Base-by-base conservation (phyloP, 169 alveolate genomes). In the Plasmodium vivax region DNA sequence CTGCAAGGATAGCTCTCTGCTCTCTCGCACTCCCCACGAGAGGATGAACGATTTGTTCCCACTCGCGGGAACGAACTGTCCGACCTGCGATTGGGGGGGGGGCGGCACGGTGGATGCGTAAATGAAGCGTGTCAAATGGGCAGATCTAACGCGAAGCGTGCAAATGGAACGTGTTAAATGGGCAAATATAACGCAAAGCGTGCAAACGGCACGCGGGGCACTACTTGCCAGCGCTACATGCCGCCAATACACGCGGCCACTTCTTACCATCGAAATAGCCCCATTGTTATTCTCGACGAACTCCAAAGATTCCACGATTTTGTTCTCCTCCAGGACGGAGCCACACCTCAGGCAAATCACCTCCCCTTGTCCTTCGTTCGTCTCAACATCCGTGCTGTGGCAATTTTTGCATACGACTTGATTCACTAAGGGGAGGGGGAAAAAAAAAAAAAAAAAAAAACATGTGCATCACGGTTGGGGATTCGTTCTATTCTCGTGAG, bases 291-390 rank as follows among this genome's bases (percentile, higher is more conserved):
- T 97, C 62, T 97, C 98, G 27, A 97, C 94, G 85, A 96, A 97
- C 74, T 97, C 97, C 73, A 97, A 87, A 5, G 96, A 97, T 82
- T 97, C 98, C 8, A 97, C 97, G 72, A 97, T 96, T 54, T 96
- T 95, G 90, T 96, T 97, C 94, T 97, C 98, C 95, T 97, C 98
- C 38, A 97, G 85, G 45, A 97, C 98, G 1, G 98, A 96, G 4
- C 98, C 98, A 83, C 98, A 97, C 82, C 95, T 96, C 30, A 95
- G 96, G 93, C 98, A 97, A 90, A 97, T 95, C 58, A 97, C 96
- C 95, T 97, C 98, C 72, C 98, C 98, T 94, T 95, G 97, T 62
- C 96, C 98, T 74, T 96, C 97, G 83, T 91, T 91, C 12, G 92
- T 82, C 75, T 91, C 95, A 8, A 91, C 58, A 45, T 91, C 95